Percentiles rank a stretch among this genome's conserved stretches.
Evolutionary conservation across 1,284 basidiomycete species (phyloP).

Genomic region (Ceratorhiza oryzae-sativae): DNA sequence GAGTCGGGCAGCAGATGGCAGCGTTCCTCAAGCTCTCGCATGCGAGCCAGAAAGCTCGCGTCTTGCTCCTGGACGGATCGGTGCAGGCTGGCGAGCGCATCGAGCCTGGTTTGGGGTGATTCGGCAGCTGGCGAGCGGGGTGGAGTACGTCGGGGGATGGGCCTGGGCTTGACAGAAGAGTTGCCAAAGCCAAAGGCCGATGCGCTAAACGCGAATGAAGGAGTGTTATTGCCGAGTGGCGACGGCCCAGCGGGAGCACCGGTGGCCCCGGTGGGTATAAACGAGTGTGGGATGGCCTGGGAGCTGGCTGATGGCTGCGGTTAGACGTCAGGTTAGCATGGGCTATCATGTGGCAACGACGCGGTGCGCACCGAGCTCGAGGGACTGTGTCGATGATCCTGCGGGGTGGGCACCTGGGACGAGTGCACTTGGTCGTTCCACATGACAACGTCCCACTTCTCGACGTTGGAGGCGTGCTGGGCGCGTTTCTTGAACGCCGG

Average conservation of each 20-base stretch:
- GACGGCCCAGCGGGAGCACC: slow-evolving; percentile 4
- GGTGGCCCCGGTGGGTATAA: neutral
- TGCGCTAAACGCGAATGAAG: slow-evolving; percentile 17
- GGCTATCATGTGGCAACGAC: neutral
- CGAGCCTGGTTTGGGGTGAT: slow-evolving; percentile 4
- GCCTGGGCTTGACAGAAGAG: neutral
- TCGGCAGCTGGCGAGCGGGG: neutral
- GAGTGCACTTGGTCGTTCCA: slow-evolving; percentile 35
- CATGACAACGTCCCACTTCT: slow-evolving; percentile 33
- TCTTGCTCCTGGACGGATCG: slow-evolving; percentile 35
- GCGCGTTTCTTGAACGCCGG: slow-evolving; percentile 31
- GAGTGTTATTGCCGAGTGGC: neutral
- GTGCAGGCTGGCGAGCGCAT: slow-evolving; percentile 18
- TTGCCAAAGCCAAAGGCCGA: slow-evolving; percentile 28
- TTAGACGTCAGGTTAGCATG: neutral
- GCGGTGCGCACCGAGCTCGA: neutral
- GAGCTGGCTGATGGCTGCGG: slow-evolving; percentile 8
- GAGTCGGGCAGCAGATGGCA: slow-evolving; percentile 31
- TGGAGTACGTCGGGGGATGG: slow-evolving; percentile 12
- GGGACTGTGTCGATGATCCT: neutral
- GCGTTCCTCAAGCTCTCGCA: slow-evolving; percentile 36
- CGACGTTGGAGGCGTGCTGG: slow-evolving; percentile 4
- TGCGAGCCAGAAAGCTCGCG: slow-evolving; percentile 27
- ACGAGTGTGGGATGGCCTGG: neutral
- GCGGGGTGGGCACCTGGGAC: neutral